Base-by-base conservation (phyloP, 2,329 filamentous ascomycete species). In the Camillea tinctor region DNA sequence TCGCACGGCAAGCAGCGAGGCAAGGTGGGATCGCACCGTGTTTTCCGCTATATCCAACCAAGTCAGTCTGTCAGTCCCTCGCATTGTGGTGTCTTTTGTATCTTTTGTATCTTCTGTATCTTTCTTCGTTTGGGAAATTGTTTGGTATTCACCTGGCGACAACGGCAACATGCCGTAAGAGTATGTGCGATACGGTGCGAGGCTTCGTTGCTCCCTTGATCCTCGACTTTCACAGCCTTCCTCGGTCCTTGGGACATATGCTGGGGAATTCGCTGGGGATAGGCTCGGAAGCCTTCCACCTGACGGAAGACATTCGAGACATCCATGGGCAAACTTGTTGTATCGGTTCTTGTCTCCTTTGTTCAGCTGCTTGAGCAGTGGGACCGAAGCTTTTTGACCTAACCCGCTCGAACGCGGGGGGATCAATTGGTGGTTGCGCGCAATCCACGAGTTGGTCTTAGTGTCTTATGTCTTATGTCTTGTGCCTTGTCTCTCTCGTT, bases 1-100 rank as follows among this genome's bases (percentile, higher is more conserved):
- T 97, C 93, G 79, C 95, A 99, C 21, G 94, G 93, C 19, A 92
- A 85, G 76, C 95, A 99, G 71, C 91, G 90, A 49, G 95, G 95
- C 21, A 99, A 85, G 15, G 91, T 91, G 3, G 95, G 91, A 77
- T 98, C 95, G 80, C 95, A 99, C 81, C 93, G 85, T 44, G 94
- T 98, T 82, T 99, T 99, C 71, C 94, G 88, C 93, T 96, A 13
- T 19, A 44, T 20, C 13, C 57, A 21, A 11, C 11, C 7, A 44
- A 19, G 19, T 15, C 7, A 22, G 59, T 59, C 49, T 19, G n/a
- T n/a, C n/a, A n/a, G n/a, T n/a, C n/a, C n/a, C n/a, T n/a, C n/a
- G n/a, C 17, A 23, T 23, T 50, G 49, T n/a, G n/a, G n/a, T n/a
- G n/a, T n/a, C n/a, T n/a, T n/a, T n/a, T n/a, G n/a, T n/a, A n/a